These are phyloP conservation scores for Apophysomyces variabilis DNA, from an alignment of 371 early-diverging fungal species.

Conservation along the genomic window DNA sequence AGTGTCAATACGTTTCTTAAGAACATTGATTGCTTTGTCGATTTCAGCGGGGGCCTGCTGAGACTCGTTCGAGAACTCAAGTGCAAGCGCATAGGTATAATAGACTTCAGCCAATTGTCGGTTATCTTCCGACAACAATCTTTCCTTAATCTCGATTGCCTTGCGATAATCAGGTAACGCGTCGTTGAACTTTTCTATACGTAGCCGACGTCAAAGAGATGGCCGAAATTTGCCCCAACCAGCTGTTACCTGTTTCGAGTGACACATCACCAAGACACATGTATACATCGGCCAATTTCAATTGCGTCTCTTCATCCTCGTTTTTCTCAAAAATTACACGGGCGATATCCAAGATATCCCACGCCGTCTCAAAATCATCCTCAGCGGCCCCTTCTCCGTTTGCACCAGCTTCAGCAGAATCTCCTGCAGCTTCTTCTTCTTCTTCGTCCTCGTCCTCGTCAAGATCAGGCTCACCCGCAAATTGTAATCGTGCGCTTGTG, in stretches of 20 bases:
- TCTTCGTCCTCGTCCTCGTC: constrained; percentile 44
- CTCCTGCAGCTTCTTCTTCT: constrained; percentile 49
- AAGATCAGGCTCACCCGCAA: constrained; percentile 59
- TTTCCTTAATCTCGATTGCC: constrained; percentile 73
- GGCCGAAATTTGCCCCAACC: neutral
- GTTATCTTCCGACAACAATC: constrained; percentile 60
- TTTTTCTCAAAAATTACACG: constrained; percentile 78
- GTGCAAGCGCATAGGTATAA: constrained; percentile 76
- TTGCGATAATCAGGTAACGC: constrained; percentile 76
- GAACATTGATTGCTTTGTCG: constrained; percentile 57
- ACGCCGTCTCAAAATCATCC: constrained; percentile 88
- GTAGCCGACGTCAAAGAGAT: neutral
- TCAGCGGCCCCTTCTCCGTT: constrained; percentile 53
- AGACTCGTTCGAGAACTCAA: constrained; percentile 61
- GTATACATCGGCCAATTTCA: constrained; percentile 75
- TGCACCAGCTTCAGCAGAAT: constrained; percentile 34
- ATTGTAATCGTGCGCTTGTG: constrained; percentile 54
- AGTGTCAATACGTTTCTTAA: constrained; percentile 53
- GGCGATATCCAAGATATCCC: constrained; percentile 87
- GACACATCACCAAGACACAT: constrained; percentile 84
- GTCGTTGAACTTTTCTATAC: constrained; percentile 80
- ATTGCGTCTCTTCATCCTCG: constrained; percentile 60
- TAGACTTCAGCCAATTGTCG: constrained; percentile 86
- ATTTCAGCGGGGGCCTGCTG: constrained; percentile 66
- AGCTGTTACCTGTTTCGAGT: constrained; percentile 72